phyloP scores from a whole-genome alignment of 371 early-diverging fungal species.

The Conidiobolus incongruus region DNA sequence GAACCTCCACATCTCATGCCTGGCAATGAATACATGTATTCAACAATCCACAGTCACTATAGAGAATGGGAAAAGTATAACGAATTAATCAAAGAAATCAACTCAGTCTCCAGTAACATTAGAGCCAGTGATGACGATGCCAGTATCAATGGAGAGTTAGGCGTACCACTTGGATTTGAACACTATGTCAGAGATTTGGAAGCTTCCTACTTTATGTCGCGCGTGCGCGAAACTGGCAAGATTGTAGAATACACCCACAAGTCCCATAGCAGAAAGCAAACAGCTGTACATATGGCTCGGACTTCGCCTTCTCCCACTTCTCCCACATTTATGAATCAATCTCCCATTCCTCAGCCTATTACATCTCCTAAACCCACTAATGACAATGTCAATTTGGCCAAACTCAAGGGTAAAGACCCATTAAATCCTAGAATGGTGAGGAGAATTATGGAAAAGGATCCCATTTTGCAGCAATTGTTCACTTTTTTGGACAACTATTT shows the following conservation, averaged over 20 bases:
- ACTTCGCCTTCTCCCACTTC: background rate
- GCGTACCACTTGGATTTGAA: too few relatives aligned
- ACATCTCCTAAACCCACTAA: conserved; percentile 8
- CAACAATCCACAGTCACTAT: conserved; percentile 1
- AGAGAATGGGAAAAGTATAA: conserved; percentile 1
- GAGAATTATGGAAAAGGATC: conserved; percentile 15
- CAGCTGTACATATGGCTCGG: too few relatives aligned
- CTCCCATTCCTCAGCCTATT: conserved; percentile 6
- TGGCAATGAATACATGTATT: conserved; percentile 34
- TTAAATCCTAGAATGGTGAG: too few relatives aligned
- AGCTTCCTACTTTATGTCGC: too few relatives aligned
- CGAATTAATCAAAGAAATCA: background rate
- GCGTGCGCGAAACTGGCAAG: too few relatives aligned
- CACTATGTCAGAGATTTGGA: too few relatives aligned
- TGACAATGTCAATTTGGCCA: conserved; percentile 22
- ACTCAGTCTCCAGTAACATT: background rate
- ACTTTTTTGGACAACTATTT: conserved; percentile 50
- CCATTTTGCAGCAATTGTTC: conserved; percentile 33
- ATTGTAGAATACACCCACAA: too few relatives aligned
- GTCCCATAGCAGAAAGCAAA: too few relatives aligned
- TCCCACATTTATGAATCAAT: background rate
- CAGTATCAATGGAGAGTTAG: background rate
- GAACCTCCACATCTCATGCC: conserved; percentile 17
- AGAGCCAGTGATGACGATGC: too few relatives aligned
- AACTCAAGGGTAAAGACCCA: too few relatives aligned